These are phyloP conservation scores for Zygotorulaspora sp. DNA, from an alignment of 805 yeast genomes.

Conservation along the genomic window DNA sequence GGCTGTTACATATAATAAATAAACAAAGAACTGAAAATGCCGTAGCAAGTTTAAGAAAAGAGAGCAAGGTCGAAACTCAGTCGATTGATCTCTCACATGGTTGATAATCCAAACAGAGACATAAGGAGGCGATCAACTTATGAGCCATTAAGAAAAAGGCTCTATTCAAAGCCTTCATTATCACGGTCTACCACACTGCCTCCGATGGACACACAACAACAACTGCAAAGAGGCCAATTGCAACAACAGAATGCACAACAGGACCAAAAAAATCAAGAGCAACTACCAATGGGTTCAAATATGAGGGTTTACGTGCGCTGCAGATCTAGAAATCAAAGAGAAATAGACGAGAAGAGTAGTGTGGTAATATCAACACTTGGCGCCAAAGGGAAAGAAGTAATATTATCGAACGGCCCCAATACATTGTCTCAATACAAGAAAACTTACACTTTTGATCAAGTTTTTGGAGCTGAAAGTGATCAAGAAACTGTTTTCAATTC, in stretches of 20 bases:
- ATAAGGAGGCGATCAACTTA: not conserved
- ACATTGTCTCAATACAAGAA: slow-evolving; percentile 34
- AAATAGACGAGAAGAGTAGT: slow-evolving; percentile 49
- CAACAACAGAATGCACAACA: not conserved
- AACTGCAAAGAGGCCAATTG: not conserved
- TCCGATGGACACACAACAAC: slow-evolving; percentile 1
- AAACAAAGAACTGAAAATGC: too few relatives aligned
- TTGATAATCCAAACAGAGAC: not conserved
- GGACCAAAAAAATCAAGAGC: not conserved
- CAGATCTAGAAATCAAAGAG: slow-evolving; percentile 51
- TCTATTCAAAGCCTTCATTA: not conserved
- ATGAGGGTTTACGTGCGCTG: slow-evolving; percentile 56
- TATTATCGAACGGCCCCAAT: slow-evolving; percentile 34
- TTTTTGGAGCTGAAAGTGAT: slow-evolving; percentile 76
- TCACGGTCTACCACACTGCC: slow-evolving; percentile 3
- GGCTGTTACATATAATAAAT: not conserved
- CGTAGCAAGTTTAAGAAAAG: too few relatives aligned
- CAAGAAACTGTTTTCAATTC: slow-evolving; percentile 63
- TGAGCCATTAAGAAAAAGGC: not conserved
- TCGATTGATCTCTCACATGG: too few relatives aligned
- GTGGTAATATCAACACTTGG: slow-evolving; percentile 52
- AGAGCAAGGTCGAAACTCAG: too few relatives aligned
- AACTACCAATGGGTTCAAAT: slow-evolving; percentile 26
- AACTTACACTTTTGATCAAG: slow-evolving; percentile 68
- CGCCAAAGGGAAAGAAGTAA: slow-evolving; percentile 43